These are phyloP conservation scores for Mycena leptocephala DNA, from an alignment of 768 basidiomycete species.

Conservation along the genomic window DNA sequence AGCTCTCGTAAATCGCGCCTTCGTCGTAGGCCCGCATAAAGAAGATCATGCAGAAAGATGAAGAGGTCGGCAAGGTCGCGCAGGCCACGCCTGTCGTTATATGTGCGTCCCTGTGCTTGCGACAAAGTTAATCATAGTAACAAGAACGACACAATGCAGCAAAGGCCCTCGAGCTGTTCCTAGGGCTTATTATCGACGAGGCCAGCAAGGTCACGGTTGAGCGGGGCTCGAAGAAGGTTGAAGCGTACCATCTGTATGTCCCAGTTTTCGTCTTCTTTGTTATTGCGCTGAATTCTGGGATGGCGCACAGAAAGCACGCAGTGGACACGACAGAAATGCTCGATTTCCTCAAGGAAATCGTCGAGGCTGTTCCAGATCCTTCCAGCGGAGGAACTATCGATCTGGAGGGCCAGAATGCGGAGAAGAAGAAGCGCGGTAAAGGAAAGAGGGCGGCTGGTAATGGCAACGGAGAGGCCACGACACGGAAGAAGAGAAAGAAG, in stretches of 20 bases:
- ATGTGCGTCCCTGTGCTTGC: conserved; percentile 68
- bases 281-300: not conserved
- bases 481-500: conserved; percentile 55
- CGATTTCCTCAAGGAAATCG: conserved; percentile 95
- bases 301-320: conserved; percentile 86
- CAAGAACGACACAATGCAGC: conserved; percentile 63
- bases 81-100: conserved; percentile 97
- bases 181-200: conserved; percentile 87
- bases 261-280: not conserved
- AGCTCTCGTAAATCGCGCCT: not conserved
- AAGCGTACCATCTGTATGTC: conserved; percentile 93
- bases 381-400: conserved; percentile 87
- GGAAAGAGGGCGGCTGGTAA: conserved; percentile 63
- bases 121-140: not conserved
- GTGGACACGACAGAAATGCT: conserved; percentile 90
- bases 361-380: conserved; percentile 89
- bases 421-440: conserved; percentile 76
- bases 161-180: conserved; percentile 94
- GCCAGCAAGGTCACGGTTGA: conserved; percentile 84
- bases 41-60: conserved; percentile 99
- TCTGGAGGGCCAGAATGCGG: conserved; percentile 73
- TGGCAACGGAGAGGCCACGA: conserved; percentile 61
- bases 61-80: conserved; percentile 98
- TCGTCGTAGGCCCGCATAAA: conserved; percentile 91
- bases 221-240: conserved; percentile 90